Conservation (phyloP, 176 grass and related monocot species). For the Rhipidocladum racemiflorum region DNA sequence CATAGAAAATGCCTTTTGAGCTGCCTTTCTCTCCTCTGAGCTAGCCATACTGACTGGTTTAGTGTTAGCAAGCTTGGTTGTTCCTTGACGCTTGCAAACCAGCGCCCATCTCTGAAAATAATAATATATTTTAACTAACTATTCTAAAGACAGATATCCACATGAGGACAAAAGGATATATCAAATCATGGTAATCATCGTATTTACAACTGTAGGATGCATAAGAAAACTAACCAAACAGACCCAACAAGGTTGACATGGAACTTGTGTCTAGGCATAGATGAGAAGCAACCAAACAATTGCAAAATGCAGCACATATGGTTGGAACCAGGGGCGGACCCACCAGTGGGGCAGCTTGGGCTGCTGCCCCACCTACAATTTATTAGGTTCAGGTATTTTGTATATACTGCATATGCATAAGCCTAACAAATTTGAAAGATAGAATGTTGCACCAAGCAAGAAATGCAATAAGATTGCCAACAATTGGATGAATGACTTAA, state of each 20-base stretch:
- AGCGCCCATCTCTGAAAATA: constrained; percentile 75
- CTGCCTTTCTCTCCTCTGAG: constrained; percentile 55
- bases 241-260: not conserved
- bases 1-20: constrained; percentile 55
- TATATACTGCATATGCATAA: too few species aligned
- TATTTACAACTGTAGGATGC: not conserved
- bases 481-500: too few species aligned
- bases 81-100: constrained; percentile 62
- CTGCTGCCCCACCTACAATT: too few species aligned
- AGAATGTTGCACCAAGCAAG: too few species aligned
- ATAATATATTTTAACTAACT: constrained; percentile 7
- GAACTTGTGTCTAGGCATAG: not conserved
- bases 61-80: constrained; percentile 22
- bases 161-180: not conserved
- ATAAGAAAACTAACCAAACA: constrained; percentile 4
- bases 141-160: not conserved
- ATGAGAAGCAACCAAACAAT: not conserved
- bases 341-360: too few species aligned
- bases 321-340: too few species aligned
- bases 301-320: not conserved
- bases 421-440: too few species aligned
- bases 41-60: constrained; percentile 38
- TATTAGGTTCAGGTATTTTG: too few species aligned
- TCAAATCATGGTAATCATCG: not conserved
- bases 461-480: too few species aligned